Evolutionary conservation across 371 early-diverging fungal genomes (phyloP).

Genomic region (Dinochytrium kinnereticum): DNA sequence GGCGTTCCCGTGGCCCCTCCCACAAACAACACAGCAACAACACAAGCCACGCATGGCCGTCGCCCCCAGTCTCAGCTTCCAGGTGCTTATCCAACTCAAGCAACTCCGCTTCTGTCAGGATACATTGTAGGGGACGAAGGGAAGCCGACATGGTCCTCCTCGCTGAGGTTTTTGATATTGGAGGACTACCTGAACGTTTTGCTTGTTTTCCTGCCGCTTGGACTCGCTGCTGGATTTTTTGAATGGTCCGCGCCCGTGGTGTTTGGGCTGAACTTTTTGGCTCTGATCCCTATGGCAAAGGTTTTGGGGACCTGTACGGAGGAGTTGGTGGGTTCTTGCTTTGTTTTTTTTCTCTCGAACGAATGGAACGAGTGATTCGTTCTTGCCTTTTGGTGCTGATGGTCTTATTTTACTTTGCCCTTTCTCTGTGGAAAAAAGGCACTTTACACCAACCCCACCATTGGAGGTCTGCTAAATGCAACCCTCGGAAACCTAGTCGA

Average conservation of each 20-base stretch:
- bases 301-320: slow-evolving; percentile 73
- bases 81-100: neutral
- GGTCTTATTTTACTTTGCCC: neutral
- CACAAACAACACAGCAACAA: neutral
- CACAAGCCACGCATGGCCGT: neutral
- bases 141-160: neutral
- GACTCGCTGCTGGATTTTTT: neutral
- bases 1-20: neutral
- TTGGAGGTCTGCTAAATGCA: slow-evolving; percentile 67
- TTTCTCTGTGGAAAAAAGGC: neutral
- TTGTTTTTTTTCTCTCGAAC: neutral
- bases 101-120: slow-evolving; percentile 1
- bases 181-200: slow-evolving; percentile 6
- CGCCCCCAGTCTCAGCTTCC: neutral
- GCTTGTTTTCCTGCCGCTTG: slow-evolving; percentile 30
- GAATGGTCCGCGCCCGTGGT: slow-evolving; percentile 5
- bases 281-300: slow-evolving; percentile 87
- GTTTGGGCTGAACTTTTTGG: slow-evolving; percentile 76
- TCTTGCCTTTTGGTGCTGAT: neutral
- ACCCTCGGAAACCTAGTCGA: slow-evolving; percentile 90
- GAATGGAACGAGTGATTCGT: neutral
- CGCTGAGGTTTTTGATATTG: slow-evolving; percentile 5
- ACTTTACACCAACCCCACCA: slow-evolving; percentile 46
- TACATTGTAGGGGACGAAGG: neutral
- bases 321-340: slow-evolving; percentile 64